Conservation (phyloP, 176 grass and related monocot species). For the Aegilops longissima region DNA sequence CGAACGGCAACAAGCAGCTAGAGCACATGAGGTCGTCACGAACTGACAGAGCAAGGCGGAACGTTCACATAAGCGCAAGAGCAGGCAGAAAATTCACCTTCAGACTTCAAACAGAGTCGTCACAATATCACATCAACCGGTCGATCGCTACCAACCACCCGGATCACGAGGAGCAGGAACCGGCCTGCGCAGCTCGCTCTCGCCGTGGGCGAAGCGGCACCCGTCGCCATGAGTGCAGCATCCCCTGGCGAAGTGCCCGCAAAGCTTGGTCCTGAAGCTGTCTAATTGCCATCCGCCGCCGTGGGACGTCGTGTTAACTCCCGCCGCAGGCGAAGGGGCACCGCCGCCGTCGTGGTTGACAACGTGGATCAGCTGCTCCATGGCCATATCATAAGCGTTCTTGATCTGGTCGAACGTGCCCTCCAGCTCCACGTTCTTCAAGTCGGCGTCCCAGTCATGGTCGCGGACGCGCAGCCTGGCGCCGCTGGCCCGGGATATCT, state of each 20-base stretch:
- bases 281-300: constrained; percentile 13
- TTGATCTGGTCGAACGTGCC: constrained; percentile 92
- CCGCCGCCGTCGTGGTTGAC: constrained; percentile 11
- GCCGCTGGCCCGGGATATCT: constrained; percentile 65
- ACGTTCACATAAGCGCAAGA: background rate
- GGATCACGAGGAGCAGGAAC: constrained; percentile 2
- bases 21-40: background rate
- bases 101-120: background rate
- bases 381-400: constrained; percentile 68
- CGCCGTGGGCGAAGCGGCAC: constrained; percentile 71
- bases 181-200: constrained; percentile 54
- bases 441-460: constrained; percentile 59
- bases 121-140: background rate
- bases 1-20: background rate
- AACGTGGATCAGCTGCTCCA: constrained; percentile 55
- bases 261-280: constrained; percentile 79
- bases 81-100: constrained; percentile 17
- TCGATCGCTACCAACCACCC: constrained; percentile 1
- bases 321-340: background rate
- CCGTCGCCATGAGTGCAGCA: constrained; percentile 52
- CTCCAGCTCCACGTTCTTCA: constrained; percentile 88
- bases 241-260: constrained; percentile 67
- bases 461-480: constrained; percentile 69
- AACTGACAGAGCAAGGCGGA: too few species aligned
- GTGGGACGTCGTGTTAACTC: constrained; percentile 11